A percentile compares a stretch with the other conserved stretches of the same genome.
These are phyloP conservation scores for Cyclocybe aegerita DNA, from an alignment of 768 basidiomycete genomes.

Conservation along the genomic window DNA sequence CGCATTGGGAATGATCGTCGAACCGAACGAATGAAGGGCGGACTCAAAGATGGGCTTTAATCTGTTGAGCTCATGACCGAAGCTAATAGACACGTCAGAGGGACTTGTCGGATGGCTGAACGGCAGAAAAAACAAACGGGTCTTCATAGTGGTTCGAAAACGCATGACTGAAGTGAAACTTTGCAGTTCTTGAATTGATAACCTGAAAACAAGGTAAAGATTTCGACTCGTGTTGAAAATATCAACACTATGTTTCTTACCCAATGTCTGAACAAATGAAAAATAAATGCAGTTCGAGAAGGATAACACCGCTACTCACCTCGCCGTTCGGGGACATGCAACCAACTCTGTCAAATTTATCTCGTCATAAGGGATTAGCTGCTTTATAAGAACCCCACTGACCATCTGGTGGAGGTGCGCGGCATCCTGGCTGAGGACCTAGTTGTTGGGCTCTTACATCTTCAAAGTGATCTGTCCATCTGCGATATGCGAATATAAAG, in stretches of 20 bases:
- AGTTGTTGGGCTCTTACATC: constrained; percentile 50
- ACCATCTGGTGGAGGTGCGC: constrained; percentile 65
- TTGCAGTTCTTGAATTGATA: constrained; percentile 62
- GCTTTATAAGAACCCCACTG: constrained; percentile 7
- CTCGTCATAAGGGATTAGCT: not conserved
- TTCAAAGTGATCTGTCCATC: constrained; percentile 70
- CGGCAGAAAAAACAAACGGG: constrained; percentile 43
- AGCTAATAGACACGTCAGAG: constrained; percentile 34
- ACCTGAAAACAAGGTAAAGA: constrained; percentile 34
- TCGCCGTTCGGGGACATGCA: constrained; percentile 68
- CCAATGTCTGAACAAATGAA: constrained; percentile 53
- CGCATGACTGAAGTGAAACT: constrained; percentile 57
- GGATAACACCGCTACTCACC: constrained; percentile 36
- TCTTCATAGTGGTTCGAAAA: constrained; percentile 63
- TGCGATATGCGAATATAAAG: constrained; percentile 20
- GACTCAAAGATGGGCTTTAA: constrained; percentile 52
- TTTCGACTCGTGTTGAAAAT: not conserved
- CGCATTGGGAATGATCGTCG: constrained; percentile 54
- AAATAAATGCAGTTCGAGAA: constrained; percentile 1
- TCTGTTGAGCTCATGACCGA: constrained; percentile 53
- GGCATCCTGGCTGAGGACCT: constrained; percentile 65
- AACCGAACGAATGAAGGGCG: constrained; percentile 44
- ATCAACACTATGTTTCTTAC: constrained; percentile 27
- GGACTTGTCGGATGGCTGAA: not conserved
- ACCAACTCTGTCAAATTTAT: constrained; percentile 50